Conservation (phyloP, 2,329 filamentous ascomycete species). For the Penicillium sp. region DNA sequence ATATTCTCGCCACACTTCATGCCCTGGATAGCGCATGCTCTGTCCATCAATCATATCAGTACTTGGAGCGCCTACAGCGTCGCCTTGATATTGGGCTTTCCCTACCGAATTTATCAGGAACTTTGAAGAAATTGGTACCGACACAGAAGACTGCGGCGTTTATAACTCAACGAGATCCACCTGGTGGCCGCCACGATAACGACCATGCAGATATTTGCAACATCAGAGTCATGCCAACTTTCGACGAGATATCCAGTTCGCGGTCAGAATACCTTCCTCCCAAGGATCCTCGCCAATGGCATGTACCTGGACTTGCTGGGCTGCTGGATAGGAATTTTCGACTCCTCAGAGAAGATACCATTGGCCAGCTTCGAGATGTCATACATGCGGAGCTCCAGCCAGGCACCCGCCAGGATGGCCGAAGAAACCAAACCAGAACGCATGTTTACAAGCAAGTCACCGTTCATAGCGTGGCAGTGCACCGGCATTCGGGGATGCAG, state of each 20-base stretch:
- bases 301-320: conserved; percentile 1
- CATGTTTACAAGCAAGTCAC: conserved; percentile 2
- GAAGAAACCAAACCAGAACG: neutral
- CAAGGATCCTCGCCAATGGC: conserved; percentile 21
- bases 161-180: conserved; percentile 11
- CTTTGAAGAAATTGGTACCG: neutral
- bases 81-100: conserved; percentile 24
- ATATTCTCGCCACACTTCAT: conserved; percentile 13
- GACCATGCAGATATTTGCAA: conserved; percentile 34
- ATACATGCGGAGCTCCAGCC: conserved; percentile 9
- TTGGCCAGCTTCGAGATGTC: conserved; percentile 13
- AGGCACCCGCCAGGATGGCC: neutral
- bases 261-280: conserved; percentile 35
- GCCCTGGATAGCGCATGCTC: neutral
- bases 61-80: conserved; percentile 18
- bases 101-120: neutral
- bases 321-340: conserved; percentile 8
- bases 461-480: conserved; percentile 12
- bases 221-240: conserved; percentile 39
- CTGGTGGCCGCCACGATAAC: conserved; percentile 40
- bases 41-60: conserved; percentile 14
- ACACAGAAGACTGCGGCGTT: conserved; percentile 9
- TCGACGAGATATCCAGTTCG: conserved; percentile 33
- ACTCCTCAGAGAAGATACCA: conserved; percentile 1
- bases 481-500: conserved; percentile 18